Percentiles rank a stretch among this genome's conserved stretches.
phyloP scores from a whole-genome alignment of 176 grass and related monocot species.

The Zoysia japonica region DNA sequence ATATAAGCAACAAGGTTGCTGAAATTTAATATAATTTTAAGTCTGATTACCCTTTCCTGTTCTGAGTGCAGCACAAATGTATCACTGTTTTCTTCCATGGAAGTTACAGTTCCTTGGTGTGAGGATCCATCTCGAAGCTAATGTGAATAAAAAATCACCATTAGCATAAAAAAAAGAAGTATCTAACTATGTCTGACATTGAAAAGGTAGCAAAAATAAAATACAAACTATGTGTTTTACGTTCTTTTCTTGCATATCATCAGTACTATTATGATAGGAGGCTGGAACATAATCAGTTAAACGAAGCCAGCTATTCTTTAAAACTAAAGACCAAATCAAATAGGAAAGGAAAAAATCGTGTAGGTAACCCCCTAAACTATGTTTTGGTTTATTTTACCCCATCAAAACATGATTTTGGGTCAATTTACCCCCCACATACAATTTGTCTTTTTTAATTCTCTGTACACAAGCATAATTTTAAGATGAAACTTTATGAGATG shows the following conservation, averaged over 20 bases:
- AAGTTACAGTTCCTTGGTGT: conserved; percentile 89
- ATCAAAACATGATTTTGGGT: too few species aligned
- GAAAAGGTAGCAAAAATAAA: too few species aligned
- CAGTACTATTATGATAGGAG: not conserved
- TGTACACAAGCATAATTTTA: too few species aligned
- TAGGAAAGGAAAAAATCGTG: not conserved
- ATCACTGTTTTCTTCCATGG: conserved; percentile 90
- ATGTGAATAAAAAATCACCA: conserved; percentile 15
- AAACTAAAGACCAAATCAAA: not conserved
- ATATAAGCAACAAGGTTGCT: not conserved
- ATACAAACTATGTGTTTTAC: too few species aligned
- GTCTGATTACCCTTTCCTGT: conserved; percentile 56
- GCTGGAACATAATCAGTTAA: not conserved
- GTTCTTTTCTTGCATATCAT: not conserved
- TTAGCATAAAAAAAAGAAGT: conserved; percentile 16
- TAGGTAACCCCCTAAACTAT: not conserved
- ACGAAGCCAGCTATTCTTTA: not conserved
- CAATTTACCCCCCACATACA: too few species aligned
- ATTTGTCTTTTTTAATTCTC: too few species aligned
- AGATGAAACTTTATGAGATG: too few species aligned
- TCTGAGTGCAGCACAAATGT: conserved; percentile 85
- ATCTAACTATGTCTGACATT: not conserved
- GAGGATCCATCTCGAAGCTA: conserved; percentile 95
- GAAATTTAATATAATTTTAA: not conserved
- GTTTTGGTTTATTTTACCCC: too few species aligned